Base-by-base conservation (phyloP, 2,329 filamentous ascomycete genomes). In the Lasiodiplodia sp. region DNA sequence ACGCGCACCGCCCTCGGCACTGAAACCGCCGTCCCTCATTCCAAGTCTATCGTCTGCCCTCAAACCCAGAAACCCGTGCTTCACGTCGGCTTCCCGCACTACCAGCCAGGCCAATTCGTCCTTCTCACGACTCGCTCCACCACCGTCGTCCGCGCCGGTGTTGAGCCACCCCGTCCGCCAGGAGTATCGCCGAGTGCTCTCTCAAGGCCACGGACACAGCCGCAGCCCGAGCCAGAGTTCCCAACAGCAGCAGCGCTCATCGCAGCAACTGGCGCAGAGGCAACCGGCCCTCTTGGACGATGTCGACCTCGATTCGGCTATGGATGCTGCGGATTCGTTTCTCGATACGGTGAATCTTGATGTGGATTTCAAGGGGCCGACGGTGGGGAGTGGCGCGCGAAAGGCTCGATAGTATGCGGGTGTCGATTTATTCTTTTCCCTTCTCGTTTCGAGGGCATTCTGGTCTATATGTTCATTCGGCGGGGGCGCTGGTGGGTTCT, bases 321-420 rank as follows among this genome's bases (percentile, higher is more conserved):
- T 68, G 18, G 66, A 68, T 31, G 66, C 60, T 18, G 66, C 66
- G 56, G 66, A 58, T 28, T 56, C 37, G 4, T 68, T 68, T 40
- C 38, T 68, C 8, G 55, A 68, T 14, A 28, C 44, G 8, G 62
- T 44, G 55, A 49, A 64, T 12, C 21, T 68, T 5, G 64, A 28
- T 14, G 10, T 37, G 1, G 31, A 66, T 3, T 4, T 11, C 0
- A 47, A 47, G 44, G 44, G 44, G 44, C 11, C 44, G 7, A 3
- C 44, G 18, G 44, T 1, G 8, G 21, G 44, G 4, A 21, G 44
- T 21, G n/a, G 18, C 11, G 44, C 44, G 3, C n/a, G 44, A 7
- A 21, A n/a, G n/a, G n/a, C n/a, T 47, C n/a, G 44, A 47, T 47
- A 16, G 16, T 44, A 2, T 10, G 16, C 16, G 40, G 18, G 40